A percentile compares a stretch with the other conserved stretches of the same genome.
Evolutionary conservation across 2,329 filamentous ascomycete species (phyloP).

Genomic region (Westerdykella sp.): DNA sequence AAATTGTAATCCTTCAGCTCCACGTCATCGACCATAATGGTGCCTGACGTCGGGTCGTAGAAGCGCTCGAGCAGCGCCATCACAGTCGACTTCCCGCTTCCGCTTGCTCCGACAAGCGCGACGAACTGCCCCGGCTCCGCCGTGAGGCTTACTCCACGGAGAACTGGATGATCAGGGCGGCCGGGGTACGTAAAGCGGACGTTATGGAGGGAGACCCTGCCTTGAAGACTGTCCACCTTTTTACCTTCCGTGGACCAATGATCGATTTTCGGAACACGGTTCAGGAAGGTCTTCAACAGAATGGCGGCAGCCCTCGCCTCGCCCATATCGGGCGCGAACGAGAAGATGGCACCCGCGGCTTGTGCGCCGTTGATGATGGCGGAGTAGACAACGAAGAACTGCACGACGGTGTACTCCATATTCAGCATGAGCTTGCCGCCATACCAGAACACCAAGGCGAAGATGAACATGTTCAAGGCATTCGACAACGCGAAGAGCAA

Average conservation of each 20-base stretch:
- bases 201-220: conserved; percentile 79
- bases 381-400: conserved; percentile 89
- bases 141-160: conserved; percentile 71
- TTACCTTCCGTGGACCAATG: conserved; percentile 35
- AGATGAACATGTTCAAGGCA: conserved; percentile 54
- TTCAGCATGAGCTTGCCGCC: conserved; percentile 27
- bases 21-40: conserved; percentile 73
- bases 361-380: conserved; percentile 87
- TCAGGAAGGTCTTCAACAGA: conserved; percentile 76
- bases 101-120: conserved; percentile 87
- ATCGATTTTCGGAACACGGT: conserved; percentile 68
- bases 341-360: conserved; percentile 86
- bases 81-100: conserved; percentile 90
- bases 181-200: conserved; percentile 95
- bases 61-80: conserved; percentile 90
- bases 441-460: conserved; percentile 37
- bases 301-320: conserved; percentile 82
- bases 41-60: conserved; percentile 79
- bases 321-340: conserved; percentile 93
- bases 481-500: conserved; percentile 78
- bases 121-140: conserved; percentile 76
- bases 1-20: conserved; percentile 73
- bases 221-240: conserved; percentile 52
- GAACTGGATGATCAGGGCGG: conserved; percentile 82
- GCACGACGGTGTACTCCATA: conserved; percentile 61